Base-by-base conservation (phyloP, 495 filamentous ascomycete species). In the Gamarada debralockiae region DNA sequence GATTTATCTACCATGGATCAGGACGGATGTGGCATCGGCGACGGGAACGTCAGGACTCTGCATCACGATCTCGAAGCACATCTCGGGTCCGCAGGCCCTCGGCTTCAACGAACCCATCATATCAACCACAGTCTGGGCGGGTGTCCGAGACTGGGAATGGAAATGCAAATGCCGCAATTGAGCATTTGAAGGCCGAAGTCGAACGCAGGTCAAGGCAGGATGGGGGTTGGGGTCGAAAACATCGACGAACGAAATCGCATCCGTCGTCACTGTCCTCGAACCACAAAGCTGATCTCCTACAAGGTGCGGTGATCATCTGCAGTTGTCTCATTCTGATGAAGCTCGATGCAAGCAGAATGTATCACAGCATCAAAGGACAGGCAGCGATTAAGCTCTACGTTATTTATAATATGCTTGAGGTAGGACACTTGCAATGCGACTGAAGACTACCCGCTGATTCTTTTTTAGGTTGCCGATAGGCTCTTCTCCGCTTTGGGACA, bases 321-420 rank as follows among this genome's bases (percentile, higher is more conserved):
- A 96, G 88, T 57, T 95, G 89, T 66, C 79, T 82, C 27, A 79
- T 91, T 34, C 73, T 99, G 50, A 93, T 96, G 86, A 83, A 81
- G 52, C 87, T 97, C 36, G 93, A 99, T 69, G 92, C 95, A 10
- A 96, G 91, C 65, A 81, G 90, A 31, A 96, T 99, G 90, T 99
- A 99, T 68, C 93, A 99, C 66, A 88, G 90, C 62, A 97, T 99
- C 62, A 84, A 90, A 40, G 93, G 90, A 7, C 95, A 97, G 70
- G 90, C 90, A 3, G 91, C 92, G 7, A 95, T 99, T 70, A 99
- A 99, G 66, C 76, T 99, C 3, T 99, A 97, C 68, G 92, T 97
- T 39, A 97, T 99, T 43, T 97, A 95, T 73, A 97, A 97, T 61
- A 88, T 95, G 25, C 77, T 99, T 3, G 93, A 99, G 69, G 86